phyloP scores from a whole-genome alignment of 2,329 filamentous ascomycete genomes.

The Alternaria sp. region DNA sequence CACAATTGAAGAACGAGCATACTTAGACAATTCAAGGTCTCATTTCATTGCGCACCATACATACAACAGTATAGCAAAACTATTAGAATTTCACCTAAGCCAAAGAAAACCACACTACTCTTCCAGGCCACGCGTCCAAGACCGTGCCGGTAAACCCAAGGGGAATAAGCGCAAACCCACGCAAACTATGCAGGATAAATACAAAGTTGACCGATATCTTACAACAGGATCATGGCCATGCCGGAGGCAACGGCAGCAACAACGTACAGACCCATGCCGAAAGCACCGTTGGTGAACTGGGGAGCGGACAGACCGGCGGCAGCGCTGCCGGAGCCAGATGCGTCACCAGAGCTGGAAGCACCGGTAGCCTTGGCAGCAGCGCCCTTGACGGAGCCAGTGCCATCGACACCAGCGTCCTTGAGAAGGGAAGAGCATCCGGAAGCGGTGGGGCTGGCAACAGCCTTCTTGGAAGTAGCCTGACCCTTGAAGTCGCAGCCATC shows the following conservation, averaged over 20 bases:
- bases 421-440: slow-evolving; percentile 66
- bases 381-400: slow-evolving; percentile 62
- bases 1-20: no score
- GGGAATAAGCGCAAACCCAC: slow-evolving; percentile 16
- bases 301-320: slow-evolving; percentile 54
- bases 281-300: slow-evolving; percentile 52
- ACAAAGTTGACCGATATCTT: slow-evolving; percentile 24
- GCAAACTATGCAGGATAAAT: slow-evolving; percentile 16
- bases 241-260: slow-evolving; percentile 59
- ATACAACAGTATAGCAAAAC: not conserved
- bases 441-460: slow-evolving; percentile 53
- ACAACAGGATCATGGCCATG: slow-evolving; percentile 63
- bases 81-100: not conserved
- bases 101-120: slow-evolving; percentile 6
- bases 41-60: slow-evolving; percentile 2
- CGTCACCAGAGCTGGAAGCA: slow-evolving; percentile 17
- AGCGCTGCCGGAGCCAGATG: slow-evolving; percentile 37
- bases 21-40: not conserved
- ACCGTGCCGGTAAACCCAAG: not conserved
- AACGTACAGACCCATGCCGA: slow-evolving; percentile 59
- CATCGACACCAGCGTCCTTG: slow-evolving; percentile 66
- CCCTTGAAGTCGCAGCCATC: slow-evolving; percentile 76
- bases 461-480: slow-evolving; percentile 63
- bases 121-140: not conserved
- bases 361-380: slow-evolving; percentile 24